Evolutionary conservation across 192 early-diverging fungal genomes (phyloP), one percentile per base, ranked within the genome.

Genomic region (Coemansia sp.): DNA sequence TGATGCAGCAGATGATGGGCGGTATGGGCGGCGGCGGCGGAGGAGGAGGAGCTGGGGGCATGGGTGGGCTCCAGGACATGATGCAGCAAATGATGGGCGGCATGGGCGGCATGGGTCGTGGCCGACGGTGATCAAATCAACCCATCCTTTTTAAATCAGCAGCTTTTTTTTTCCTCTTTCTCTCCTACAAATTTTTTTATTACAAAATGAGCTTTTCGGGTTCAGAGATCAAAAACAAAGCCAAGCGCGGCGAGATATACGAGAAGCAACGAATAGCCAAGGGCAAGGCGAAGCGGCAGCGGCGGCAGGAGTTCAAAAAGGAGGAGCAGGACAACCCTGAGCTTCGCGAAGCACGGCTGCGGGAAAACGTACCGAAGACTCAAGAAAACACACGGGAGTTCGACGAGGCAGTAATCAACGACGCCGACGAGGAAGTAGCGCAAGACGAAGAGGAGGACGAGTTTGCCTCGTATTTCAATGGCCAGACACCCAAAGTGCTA

Each of bases 351-450:
- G 84, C 66, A 59, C 88, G 96, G 47, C 70, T 99, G 56, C 82
- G 83, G 36, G 82, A 89, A 46, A 99, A 99, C 79, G 84, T 93
- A 14, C 93, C 94, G 6, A 82, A 85, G 49, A 99, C 97, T 3
- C 77, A 96, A 30, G 97, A 99, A 56, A 95, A 85, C 64, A 88
- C 88, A 14, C 71, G 94, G 51, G 97, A 99, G 69, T 84, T 79
- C 45, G 94, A 99, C 62, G 94, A 96, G 38, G 95, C 94, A 1
- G 83, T 96, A 28, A 91, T 97, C 7, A 76, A 69, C 3, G 70
- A 72, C 14, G 87, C 87, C 16, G 86, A 90, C 32, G 87, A 82
- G 50, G 92, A 94, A 41, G 86, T 96, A 23, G 84, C 84, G 28
- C 81, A 86, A n/a, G 91, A 90, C 39, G 87, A 89, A 59, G 90